phyloP scores from a whole-genome alignment of 2,329 filamentous ascomycete genomes.

The Aurifilum marmelostoma region DNA sequence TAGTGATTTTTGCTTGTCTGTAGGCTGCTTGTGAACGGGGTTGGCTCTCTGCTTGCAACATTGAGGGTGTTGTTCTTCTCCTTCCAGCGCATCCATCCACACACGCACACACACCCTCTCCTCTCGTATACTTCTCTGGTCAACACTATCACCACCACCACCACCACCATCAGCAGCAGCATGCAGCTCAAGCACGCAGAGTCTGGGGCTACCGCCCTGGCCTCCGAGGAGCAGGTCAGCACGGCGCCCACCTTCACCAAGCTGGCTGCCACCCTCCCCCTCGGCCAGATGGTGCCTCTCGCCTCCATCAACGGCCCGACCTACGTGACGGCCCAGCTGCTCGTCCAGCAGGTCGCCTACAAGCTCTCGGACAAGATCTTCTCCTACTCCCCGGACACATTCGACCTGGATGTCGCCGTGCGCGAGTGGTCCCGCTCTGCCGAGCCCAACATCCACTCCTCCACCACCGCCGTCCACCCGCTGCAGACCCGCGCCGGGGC shows the following conservation, averaged over 20 bases:
- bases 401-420: slow-evolving; percentile 84
- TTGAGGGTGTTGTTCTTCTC: background rate
- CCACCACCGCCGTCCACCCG: slow-evolving; percentile 74
- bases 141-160: slow-evolving; percentile 8
- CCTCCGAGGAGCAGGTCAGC: slow-evolving; percentile 34
- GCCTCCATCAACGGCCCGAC: slow-evolving; percentile 78
- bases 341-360: slow-evolving; percentile 96
- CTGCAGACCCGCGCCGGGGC: slow-evolving; percentile 89
- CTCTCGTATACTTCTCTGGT: background rate
- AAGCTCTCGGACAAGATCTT: slow-evolving; percentile 96
- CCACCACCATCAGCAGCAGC: too few relatives aligned
- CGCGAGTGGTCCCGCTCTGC: slow-evolving; percentile 73
- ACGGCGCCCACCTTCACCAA: slow-evolving; percentile 42
- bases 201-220: slow-evolving; percentile 39
- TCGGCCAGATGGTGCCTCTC: slow-evolving; percentile 58
- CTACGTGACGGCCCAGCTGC: slow-evolving; percentile 88
- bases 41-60: background rate
- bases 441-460: slow-evolving; percentile 81
- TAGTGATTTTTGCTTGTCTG: background rate
- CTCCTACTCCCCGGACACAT: slow-evolving; percentile 91
- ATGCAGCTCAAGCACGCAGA: slow-evolving; percentile 43
- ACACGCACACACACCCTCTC: background rate
- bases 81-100: background rate
- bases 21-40: background rate
- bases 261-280: slow-evolving; percentile 58